Percentiles rank a stretch among this genome's conserved stretches.
Evolutionary conservation across 352 stramenopile genomes (phyloP).

Genomic region (Phytophthora nicotianae): DNA sequence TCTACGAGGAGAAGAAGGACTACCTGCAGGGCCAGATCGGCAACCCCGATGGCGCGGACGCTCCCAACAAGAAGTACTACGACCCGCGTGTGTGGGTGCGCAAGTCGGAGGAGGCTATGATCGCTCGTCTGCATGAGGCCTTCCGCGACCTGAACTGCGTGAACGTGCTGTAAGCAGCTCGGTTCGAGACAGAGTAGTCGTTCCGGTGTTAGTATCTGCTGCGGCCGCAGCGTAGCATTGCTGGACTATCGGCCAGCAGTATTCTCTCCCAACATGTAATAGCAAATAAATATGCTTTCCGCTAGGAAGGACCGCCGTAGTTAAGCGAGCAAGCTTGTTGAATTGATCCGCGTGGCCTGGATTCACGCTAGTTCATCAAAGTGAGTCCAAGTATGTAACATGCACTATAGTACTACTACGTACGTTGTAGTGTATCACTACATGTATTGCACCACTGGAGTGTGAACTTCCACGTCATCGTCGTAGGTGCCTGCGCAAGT

Average conservation of each 20-base stretch:
- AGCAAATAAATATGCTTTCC: slow-evolving; percentile 25
- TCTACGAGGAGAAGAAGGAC: slow-evolving; percentile 98
- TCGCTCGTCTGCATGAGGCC: slow-evolving; percentile 88
- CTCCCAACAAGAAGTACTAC: slow-evolving; percentile 99
- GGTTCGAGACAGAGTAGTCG: slow-evolving; percentile 2
- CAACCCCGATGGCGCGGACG: slow-evolving; percentile 96
- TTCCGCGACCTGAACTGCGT: slow-evolving; percentile 92
- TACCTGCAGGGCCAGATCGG: slow-evolving; percentile 98
- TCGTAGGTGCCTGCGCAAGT: background rate
- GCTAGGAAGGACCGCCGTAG: background rate
- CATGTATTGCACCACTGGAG: background rate
- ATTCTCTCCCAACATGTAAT: slow-evolving; percentile 27
- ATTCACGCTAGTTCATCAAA: too few relatives aligned
- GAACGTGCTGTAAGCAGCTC: slow-evolving; percentile 40
- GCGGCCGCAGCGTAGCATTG: slow-evolving; percentile 6
- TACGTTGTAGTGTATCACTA: too few relatives aligned
- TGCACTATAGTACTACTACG: too few relatives aligned
- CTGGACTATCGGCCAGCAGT: background rate
- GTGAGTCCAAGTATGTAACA: too few relatives aligned
- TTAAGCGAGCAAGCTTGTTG: slow-evolving; percentile 26
- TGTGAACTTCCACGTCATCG: background rate
- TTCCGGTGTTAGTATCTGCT: slow-evolving; percentile 21
- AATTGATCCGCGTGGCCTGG: background rate
- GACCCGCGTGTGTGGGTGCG: slow-evolving; percentile 97
- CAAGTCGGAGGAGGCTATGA: slow-evolving; percentile 97